Evolutionary conservation across 257 asterid genomes (phyloP).

Genomic region (Dorcoceras hygrometricum): DNA sequence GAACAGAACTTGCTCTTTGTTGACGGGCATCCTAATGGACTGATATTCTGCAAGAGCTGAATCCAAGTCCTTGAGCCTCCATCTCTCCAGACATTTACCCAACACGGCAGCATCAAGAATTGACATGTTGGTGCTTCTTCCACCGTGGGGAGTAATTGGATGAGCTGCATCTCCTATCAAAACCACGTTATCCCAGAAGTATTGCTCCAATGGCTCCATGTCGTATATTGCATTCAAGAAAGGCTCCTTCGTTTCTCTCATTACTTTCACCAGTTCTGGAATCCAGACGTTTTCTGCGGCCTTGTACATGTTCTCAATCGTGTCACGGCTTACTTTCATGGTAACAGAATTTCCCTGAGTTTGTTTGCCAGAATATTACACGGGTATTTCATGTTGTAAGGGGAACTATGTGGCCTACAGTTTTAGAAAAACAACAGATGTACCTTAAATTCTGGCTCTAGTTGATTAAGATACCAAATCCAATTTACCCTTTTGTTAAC

Average conservation of each 20-base stretch:
- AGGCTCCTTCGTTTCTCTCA: constrained; percentile 60
- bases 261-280: constrained; percentile 55
- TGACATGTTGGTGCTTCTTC: constrained; percentile 86
- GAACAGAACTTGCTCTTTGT: constrained; percentile 53
- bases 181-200: constrained; percentile 60
- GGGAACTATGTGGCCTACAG: background rate
- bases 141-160: constrained; percentile 72
- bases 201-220: constrained; percentile 48
- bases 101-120: constrained; percentile 72
- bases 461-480: constrained; percentile 85
- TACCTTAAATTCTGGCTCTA: constrained; percentile 70
- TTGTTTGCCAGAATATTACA: background rate
- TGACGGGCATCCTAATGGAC: constrained; percentile 54
- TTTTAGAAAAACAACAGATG: background rate
- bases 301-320: constrained; percentile 51
- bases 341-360: constrained; percentile 70
- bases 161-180: constrained; percentile 85
- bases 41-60: constrained; percentile 64
- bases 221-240: constrained; percentile 75
- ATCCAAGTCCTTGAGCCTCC: constrained; percentile 43
- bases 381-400: background rate
- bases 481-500: constrained; percentile 58
- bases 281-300: constrained; percentile 65
- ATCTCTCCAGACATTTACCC: constrained; percentile 63
- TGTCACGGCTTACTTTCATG: constrained; percentile 50